Evolutionary conservation across 257 asterid species (phyloP).

Genomic region (Solanum phureja): DNA sequence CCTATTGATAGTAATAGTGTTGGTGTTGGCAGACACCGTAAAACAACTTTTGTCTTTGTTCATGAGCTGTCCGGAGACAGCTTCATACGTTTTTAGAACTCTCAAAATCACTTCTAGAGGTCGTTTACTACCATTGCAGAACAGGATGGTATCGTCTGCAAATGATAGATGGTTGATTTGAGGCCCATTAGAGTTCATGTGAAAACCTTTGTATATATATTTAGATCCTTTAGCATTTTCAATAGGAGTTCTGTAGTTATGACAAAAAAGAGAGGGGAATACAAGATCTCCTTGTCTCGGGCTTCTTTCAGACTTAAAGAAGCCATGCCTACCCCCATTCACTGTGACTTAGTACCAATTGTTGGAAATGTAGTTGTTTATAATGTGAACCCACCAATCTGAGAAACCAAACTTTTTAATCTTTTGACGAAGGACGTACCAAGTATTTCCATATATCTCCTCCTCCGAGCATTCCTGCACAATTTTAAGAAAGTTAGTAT

Average conservation of each 20-base stretch:
- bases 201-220: neutral
- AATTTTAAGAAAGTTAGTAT: neutral
- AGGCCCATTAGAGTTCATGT: neutral
- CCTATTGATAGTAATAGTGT: neutral
- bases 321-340: neutral
- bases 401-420: no score
- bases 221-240: neutral
- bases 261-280: neutral
- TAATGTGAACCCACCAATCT: neutral
- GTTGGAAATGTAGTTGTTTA: neutral
- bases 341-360: neutral
- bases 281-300: neutral
- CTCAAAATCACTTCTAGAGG: neutral
- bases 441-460: neutral
- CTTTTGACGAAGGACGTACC: no score
- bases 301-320: no score
- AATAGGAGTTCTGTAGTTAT: neutral
- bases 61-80: neutral
- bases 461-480: neutral
- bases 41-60: no score
- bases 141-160: no score
- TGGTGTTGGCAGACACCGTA: neutral
- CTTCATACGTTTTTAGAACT: no score
- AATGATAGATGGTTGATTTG: neutral
- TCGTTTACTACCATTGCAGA: neutral